Evolutionary conservation across 306 rosid species (phyloP), one percentile per base, ranked within the genome.

Genomic region (Vicia faba): DNA sequence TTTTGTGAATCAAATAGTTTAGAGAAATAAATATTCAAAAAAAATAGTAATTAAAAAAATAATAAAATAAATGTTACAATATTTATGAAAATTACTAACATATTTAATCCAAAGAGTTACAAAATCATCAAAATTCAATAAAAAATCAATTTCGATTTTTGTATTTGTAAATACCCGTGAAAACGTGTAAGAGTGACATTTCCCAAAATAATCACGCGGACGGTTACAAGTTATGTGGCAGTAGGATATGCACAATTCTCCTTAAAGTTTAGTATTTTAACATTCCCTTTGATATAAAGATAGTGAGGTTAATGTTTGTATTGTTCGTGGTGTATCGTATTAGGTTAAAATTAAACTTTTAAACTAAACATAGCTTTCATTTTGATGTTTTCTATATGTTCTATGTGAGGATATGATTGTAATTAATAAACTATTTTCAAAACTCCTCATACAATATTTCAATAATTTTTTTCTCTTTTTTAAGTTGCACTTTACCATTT

Each of bases 361-460:
- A 44, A 66, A 75, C 78, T 55, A 62, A 76, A 66, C 85, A 25
- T 71, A 79, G 83, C 91, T 85, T 88, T 88, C 91, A 58, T 18
- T 72, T 68, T 78, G 87, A 79, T 88, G 83, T 81, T 83, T 85
- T 78, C 91, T 41, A 85, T 79, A 80, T 28, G 20, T 31, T 55
- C 11, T 16, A 49, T 60, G 26, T 13, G 19, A 65, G 15, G 51
- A 14, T 8, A 44, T n/a, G 11, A 12, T 25, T 4, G 61, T 55
- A 26, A 55, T 55, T 26, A 50, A 49, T 8, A 8, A 49, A 15
- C 16, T 5, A 49, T 8, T 49, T 8, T 3, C 26, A 46, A 14
- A 11, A 6, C 23, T 5, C 20, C 20, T 45, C 12, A 0, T 15
- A 2, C 4, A 20, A 20, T 20, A 15, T 46, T 46, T 1, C 54